Evolutionary conservation across 108 stramenopile genomes (phyloP).

Genomic region (Conticribra weissflogii): DNA sequence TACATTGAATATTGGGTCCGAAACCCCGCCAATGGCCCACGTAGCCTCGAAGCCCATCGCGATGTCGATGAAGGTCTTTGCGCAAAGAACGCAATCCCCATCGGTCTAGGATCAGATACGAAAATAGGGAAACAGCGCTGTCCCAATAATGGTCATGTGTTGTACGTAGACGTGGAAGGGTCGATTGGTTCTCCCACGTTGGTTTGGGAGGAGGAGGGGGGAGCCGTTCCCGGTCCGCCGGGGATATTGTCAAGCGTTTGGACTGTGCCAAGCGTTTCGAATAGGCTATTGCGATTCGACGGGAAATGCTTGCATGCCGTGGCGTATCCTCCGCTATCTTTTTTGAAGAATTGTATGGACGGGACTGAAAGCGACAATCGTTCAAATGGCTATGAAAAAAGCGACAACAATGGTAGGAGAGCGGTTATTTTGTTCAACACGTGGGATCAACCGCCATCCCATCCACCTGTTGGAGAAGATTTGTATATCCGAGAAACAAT

Average conservation of each 20-base stretch:
- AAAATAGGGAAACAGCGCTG: slow-evolving; percentile 12
- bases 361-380: not conserved
- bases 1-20: slow-evolving; percentile 17
- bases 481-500: not conserved
- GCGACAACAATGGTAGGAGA: not conserved
- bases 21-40: not conserved
- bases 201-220: not conserved
- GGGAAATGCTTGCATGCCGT: slow-evolving; percentile 14
- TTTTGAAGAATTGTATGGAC: not conserved
- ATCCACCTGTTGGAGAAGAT: slow-evolving; percentile 9
- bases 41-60: slow-evolving; percentile 11
- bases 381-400: not conserved
- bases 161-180: slow-evolving; percentile 1
- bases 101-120: not conserved
- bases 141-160: slow-evolving; percentile 9
- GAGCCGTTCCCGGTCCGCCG: slow-evolving; percentile 3
- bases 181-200: not conserved
- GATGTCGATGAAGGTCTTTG: slow-evolving; percentile 15
- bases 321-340: slow-evolving; percentile 1
- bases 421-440: slow-evolving; percentile 13
- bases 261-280: slow-evolving; percentile 1
- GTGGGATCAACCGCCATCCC: slow-evolving; percentile 7
- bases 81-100: not conserved
- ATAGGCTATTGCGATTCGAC: slow-evolving; percentile 7
- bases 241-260: slow-evolving; percentile 1